Evolutionary conservation across 306 rosid species (phyloP).

Genomic region (Datisca glomerata): DNA sequence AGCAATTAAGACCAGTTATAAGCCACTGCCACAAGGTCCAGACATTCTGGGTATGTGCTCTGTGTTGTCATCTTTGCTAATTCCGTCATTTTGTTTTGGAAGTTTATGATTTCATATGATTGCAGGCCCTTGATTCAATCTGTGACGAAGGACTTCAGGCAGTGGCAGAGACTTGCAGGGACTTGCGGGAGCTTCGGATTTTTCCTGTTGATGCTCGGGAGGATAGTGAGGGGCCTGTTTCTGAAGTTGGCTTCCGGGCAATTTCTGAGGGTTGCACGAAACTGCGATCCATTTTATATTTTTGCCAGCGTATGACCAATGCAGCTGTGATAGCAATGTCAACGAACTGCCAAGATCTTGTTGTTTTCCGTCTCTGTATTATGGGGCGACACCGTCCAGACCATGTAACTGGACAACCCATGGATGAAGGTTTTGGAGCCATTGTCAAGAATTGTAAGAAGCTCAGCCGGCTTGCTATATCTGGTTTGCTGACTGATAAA

Average conservation of each 20-base stretch:
- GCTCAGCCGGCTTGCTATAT: slow-evolving; percentile 79
- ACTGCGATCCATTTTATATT: slow-evolving; percentile 57
- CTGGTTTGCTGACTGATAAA: slow-evolving; percentile 72
- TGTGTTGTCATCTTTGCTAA: not conserved
- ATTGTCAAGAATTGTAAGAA: slow-evolving; percentile 85
- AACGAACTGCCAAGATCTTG: slow-evolving; percentile 67
- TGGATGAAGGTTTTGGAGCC: slow-evolving; percentile 92
- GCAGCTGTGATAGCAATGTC: slow-evolving; percentile 83
- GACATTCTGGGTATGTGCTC: slow-evolving; percentile 55
- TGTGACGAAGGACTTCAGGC: slow-evolving; percentile 84
- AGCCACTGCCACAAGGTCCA: slow-evolving; percentile 57
- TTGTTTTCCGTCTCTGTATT: slow-evolving; percentile 76
- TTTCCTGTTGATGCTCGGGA: slow-evolving; percentile 49
- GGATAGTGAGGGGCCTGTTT: slow-evolving; percentile 61
- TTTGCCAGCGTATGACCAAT: slow-evolving; percentile 77
- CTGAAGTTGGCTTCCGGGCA: slow-evolving; percentile 70
- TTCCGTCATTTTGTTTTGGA: slow-evolving; percentile 4
- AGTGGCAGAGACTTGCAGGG: slow-evolving; percentile 73
- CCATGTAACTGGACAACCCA: slow-evolving; percentile 41
- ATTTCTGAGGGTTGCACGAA: slow-evolving; percentile 82
- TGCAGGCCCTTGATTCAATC: slow-evolving; percentile 69
- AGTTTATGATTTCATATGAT: slow-evolving; percentile 12
- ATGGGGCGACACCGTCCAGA: slow-evolving; percentile 65
- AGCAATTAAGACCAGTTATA: slow-evolving; percentile 53
- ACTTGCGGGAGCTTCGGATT: slow-evolving; percentile 67